Percentiles rank a stretch among this genome's conserved stretches.
phyloP scores from a whole-genome alignment of 2,329 filamentous ascomycete species.

The Phymatotrichopsis omnivora region DNA sequence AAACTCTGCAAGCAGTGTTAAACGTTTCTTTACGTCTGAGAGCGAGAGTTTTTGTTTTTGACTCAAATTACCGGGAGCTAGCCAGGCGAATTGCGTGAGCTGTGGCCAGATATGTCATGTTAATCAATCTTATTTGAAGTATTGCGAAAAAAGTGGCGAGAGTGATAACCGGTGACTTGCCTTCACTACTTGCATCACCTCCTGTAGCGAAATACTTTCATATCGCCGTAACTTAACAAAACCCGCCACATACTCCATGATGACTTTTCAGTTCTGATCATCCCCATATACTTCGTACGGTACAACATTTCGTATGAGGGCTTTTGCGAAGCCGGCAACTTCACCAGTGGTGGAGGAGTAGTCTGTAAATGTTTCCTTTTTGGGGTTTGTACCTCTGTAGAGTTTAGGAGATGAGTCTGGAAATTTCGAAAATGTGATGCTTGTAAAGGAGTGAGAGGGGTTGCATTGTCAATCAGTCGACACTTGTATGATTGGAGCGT shows the following conservation, averaged over 20 bases:
- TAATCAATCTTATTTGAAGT: slow-evolving; percentile 4
- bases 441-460: too few species aligned
- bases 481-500: too few species aligned
- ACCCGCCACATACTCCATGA: slow-evolving; percentile 58
- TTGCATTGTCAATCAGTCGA: too few species aligned
- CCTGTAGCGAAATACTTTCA: slow-evolving; percentile 69
- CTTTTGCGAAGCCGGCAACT: slow-evolving; percentile 79
- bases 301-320: slow-evolving; percentile 60
- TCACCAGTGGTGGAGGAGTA: slow-evolving; percentile 55
- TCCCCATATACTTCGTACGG: slow-evolving; percentile 58
- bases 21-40: slow-evolving; percentile 64
- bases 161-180: slow-evolving; percentile 40
- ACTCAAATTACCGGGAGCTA: slow-evolving; percentile 46
- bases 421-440: too few species aligned
- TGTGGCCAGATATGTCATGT: too few species aligned
- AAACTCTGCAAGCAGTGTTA: slow-evolving; percentile 70
- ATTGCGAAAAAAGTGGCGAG: slow-evolving; percentile 13
- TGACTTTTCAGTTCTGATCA: slow-evolving; percentile 49
- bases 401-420: too few species aligned
- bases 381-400: too few species aligned
- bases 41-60: slow-evolving; percentile 48
- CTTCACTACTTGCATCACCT: slow-evolving; percentile 64
- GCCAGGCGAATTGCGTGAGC: slow-evolving; percentile 62
- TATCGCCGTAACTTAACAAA: slow-evolving; percentile 71
- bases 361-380: slow-evolving; percentile 55